A percentile compares a stretch with the other conserved stretches of the same genome.
Evolutionary conservation across 495 filamentous ascomycete genomes (phyloP).

Genomic region (Evansstolkia leycettana): DNA sequence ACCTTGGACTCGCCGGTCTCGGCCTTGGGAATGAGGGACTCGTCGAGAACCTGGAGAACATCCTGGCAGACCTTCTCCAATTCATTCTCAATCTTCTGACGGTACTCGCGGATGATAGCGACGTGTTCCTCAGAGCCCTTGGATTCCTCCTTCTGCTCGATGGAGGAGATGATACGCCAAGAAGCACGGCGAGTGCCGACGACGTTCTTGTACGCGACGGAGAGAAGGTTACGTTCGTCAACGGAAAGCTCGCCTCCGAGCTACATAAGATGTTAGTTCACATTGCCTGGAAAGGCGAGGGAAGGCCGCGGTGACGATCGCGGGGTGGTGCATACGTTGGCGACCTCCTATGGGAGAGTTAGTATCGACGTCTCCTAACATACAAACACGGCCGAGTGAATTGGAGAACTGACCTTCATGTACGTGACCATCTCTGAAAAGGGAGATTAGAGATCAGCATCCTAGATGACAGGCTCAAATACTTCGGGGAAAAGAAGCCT

Average conservation of each 20-base stretch:
- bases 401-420: conserved; percentile 78
- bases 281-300: conserved; percentile 2
- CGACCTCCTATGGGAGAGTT: conserved; percentile 64
- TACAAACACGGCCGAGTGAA: background rate
- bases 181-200: conserved; percentile 97
- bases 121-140: conserved; percentile 99
- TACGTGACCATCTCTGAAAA: conserved; percentile 98
- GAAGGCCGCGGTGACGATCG: background rate
- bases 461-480: background rate
- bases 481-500: conserved; percentile 16
- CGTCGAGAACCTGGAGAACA: conserved; percentile 91
- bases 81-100: conserved; percentile 97
- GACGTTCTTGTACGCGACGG: conserved; percentile 99
- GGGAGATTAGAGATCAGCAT: conserved; percentile 15
- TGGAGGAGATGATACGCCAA: conserved; percentile 99
- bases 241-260: conserved; percentile 85
- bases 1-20: conserved; percentile 98
- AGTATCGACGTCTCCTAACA: conserved; percentile 11
- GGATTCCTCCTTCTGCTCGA: conserved; percentile 99
- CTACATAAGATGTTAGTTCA: conserved; percentile 32
- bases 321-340: conserved; percentile 55
- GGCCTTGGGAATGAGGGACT: conserved; percentile 93
- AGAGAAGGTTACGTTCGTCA: conserved; percentile 98
- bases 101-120: conserved; percentile 90
- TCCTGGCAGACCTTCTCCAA: conserved; percentile 98